phyloP scores from a whole-genome alignment of 1,284 basidiomycete species.

The Austropuccinia psidii region DNA sequence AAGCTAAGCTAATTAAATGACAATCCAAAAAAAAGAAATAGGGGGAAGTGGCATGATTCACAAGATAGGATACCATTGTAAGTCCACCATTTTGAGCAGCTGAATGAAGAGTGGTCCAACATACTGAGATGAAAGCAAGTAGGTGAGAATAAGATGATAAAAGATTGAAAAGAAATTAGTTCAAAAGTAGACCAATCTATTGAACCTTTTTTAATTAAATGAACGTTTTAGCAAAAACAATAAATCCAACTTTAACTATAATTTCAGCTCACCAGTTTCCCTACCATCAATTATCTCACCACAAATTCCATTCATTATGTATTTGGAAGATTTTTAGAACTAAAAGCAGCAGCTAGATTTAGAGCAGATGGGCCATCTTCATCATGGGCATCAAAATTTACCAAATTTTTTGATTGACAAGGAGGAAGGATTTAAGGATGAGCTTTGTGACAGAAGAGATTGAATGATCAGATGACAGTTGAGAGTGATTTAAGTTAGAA shows the following conservation, averaged over 20 bases:
- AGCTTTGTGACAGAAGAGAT: not conserved
- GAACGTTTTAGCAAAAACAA: too few relatives aligned
- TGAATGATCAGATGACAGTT: not conserved
- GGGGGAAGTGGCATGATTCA: conserved; percentile 81
- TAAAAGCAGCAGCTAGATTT: conserved; percentile 33
- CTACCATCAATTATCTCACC: conserved; percentile 24
- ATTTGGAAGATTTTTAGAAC: conserved; percentile 24
- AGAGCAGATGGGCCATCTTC: conserved; percentile 33
- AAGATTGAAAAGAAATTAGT: not conserved
- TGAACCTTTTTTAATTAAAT: too few relatives aligned
- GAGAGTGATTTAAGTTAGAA: not conserved
- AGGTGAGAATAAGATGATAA: not conserved
- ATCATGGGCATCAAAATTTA: conserved; percentile 21
- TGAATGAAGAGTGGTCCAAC: conserved; percentile 94
- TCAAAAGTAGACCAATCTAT: not conserved
- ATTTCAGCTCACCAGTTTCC: conserved; percentile 34
- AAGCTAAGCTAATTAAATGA: conserved; percentile 17
- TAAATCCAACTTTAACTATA: too few relatives aligned
- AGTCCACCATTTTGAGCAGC: conserved; percentile 80
- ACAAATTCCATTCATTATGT: conserved; percentile 32
- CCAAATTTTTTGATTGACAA: conserved; percentile 4
- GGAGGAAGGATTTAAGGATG: not conserved
- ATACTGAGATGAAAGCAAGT: conserved; percentile 54
- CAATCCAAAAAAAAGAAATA: conserved; percentile 64
- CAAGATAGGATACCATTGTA: conserved; percentile 79